Evolutionary conservation across 306 rosid species (phyloP).

Genomic region (Luffa acutangula): DNA sequence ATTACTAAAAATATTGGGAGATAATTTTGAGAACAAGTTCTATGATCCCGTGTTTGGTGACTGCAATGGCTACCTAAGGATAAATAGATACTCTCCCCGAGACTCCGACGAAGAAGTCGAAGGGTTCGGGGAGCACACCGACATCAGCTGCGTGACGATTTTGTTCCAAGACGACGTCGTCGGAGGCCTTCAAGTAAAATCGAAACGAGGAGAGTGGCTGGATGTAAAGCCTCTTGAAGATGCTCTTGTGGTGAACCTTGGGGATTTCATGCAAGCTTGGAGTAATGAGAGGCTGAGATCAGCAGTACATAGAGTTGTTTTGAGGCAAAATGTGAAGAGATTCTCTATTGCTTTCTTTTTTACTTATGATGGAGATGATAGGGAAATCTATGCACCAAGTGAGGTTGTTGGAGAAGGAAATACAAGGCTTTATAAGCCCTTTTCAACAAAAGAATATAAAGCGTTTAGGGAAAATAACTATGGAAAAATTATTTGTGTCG

Average conservation of each 20-base stretch:
- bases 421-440: slow-evolving; percentile 35
- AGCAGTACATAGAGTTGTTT: slow-evolving; percentile 58
- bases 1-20: slow-evolving; percentile 49
- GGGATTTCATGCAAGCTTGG: slow-evolving; percentile 74
- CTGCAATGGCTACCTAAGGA: slow-evolving; percentile 58
- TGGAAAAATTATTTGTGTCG: background rate
- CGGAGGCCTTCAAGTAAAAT: slow-evolving; percentile 60
- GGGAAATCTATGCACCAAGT: slow-evolving; percentile 39
- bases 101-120: slow-evolving; percentile 36
- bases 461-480: background rate
- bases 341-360: slow-evolving; percentile 65
- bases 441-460: slow-evolving; percentile 2
- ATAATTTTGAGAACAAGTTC: slow-evolving; percentile 30
- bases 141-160: slow-evolving; percentile 65
- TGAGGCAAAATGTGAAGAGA: slow-evolving; percentile 37
- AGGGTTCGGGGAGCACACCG: slow-evolving; percentile 70
- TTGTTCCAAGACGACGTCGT: slow-evolving; percentile 56
- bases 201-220: slow-evolving; percentile 59
- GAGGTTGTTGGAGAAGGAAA: slow-evolving; percentile 51
- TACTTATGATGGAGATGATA: slow-evolving; percentile 67
- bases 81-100: slow-evolving; percentile 47
- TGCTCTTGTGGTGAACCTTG: slow-evolving; percentile 54
- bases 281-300: slow-evolving; percentile 57
- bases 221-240: slow-evolving; percentile 58
- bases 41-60: slow-evolving; percentile 40